Evolutionary conservation across 495 filamentous ascomycete species (phyloP).

Genomic region (Sordaria brevicollis): DNA sequence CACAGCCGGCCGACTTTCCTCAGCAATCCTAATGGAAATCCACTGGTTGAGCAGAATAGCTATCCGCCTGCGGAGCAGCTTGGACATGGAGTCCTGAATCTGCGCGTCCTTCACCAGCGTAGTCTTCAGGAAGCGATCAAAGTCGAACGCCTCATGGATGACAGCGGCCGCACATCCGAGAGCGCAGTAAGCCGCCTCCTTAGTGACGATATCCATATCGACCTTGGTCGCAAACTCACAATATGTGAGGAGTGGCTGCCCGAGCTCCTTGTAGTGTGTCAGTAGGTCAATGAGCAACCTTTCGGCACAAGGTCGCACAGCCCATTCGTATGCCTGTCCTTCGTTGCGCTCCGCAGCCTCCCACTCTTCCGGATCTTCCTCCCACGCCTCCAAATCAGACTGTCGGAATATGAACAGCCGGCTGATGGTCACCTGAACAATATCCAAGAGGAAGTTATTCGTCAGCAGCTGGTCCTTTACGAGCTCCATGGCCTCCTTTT

Average conservation of each 20-base stretch:
- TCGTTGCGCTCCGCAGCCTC: slow-evolving; percentile 71
- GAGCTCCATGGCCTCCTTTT: slow-evolving; percentile 48
- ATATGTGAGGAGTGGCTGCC: slow-evolving; percentile 65
- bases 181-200: slow-evolving; percentile 89
- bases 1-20: slow-evolving; percentile 55
- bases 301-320: slow-evolving; percentile 81
- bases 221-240: slow-evolving; percentile 64
- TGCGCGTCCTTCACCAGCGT: slow-evolving; percentile 74
- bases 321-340: slow-evolving; percentile 75
- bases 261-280: slow-evolving; percentile 69
- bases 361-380: slow-evolving; percentile 89
- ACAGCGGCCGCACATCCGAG: slow-evolving; percentile 76
- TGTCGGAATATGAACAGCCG: slow-evolving; percentile 83
- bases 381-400: slow-evolving; percentile 79
- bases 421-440: slow-evolving; percentile 74
- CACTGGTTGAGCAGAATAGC: slow-evolving; percentile 84
- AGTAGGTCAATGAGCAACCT: slow-evolving; percentile 88
- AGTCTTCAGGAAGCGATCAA: slow-evolving; percentile 63
- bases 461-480: slow-evolving; percentile 66
- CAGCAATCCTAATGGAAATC: slow-evolving; percentile 63
- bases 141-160: slow-evolving; percentile 60
- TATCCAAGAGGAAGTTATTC: slow-evolving; percentile 59
- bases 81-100: slow-evolving; percentile 62
- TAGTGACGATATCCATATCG: slow-evolving; percentile 61
- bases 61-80: slow-evolving; percentile 78